Evolutionary conservation across 495 filamentous ascomycete species (phyloP), one percentile per base, ranked within the genome.

Genomic region (Trichoderma gamsii): DNA sequence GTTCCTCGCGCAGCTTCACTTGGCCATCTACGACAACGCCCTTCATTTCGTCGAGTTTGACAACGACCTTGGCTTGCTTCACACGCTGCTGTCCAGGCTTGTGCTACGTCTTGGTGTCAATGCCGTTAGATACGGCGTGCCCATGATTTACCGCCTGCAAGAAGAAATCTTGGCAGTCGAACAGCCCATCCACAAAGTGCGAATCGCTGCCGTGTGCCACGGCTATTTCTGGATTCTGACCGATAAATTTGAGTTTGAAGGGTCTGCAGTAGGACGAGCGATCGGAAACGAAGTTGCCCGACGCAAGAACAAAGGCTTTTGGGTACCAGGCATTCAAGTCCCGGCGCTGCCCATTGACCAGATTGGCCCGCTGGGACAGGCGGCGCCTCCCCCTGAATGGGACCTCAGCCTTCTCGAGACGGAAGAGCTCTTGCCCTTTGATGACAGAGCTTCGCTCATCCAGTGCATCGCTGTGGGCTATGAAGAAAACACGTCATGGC

Each of bases 71-170:
- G 79, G 90, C 51, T 77, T 95, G 15, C 81, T 93, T 18, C 90
- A 96, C 71, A 80, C 93, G 12, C 78, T 97, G 21, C 81, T 97
- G 49, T 77, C 84, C 3, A 89, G 83, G 67, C 81, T 97, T 4
- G 85, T 92, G 41, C 84, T 87, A 63, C 88, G 88, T 65, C 83
- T 97, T 3, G 92, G 93, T n/a, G 85, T 96, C 43, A 96, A 96
- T 74, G 89, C 90, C 18, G 86, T 83, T n/a, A 81, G 87, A 66
- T 88, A 84, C 71, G 91, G 92, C 0, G 77, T 97, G 64, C 91
- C 93, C 35, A 95, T 97, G 93, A 86, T 96, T 18, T 83, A 93
- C 73, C 85, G 89, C 63, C 84, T 97, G 21, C 93, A 97, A 73
- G 91, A 93, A 70, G 92, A 96, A 72, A 88, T 93, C 66, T 83